Conservation (phyloP, 108 stramenopile species). For the Parietichytrium sp. region DNA sequence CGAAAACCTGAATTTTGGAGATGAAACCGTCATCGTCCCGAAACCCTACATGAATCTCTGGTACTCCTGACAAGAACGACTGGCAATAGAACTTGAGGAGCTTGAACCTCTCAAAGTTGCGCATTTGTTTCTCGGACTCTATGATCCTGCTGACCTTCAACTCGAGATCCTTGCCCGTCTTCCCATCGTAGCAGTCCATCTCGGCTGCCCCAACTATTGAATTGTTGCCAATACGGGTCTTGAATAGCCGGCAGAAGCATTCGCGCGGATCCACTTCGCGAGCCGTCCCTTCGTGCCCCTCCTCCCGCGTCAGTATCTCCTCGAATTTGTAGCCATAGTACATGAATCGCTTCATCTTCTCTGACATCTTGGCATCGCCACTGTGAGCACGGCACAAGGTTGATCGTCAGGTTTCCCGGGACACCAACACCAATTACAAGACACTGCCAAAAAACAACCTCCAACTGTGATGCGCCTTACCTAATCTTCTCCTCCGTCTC, state of each 20-base stretch:
- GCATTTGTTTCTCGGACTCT: background rate
- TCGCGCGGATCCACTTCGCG: conserved; percentile 2
- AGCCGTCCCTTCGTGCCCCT: background rate
- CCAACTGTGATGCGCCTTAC: background rate
- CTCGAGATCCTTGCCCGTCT: background rate
- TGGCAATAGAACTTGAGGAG: conserved; percentile 33
- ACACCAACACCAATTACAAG: no score
- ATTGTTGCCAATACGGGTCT: background rate
- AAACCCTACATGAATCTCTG: conserved; percentile 1
- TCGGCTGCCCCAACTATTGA: background rate
- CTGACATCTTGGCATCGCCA: no score
- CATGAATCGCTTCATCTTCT: conserved; percentile 2
- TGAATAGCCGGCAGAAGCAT: conserved; percentile 3
- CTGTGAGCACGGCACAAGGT: no score
- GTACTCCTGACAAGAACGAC: background rate
- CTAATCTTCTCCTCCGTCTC: background rate
- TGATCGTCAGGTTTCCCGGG: no score
- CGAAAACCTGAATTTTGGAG: background rate
- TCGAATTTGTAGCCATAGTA: conserved; percentile 41
- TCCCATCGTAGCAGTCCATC: conserved; percentile 31
- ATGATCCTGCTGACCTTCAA: background rate
- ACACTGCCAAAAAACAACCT: no score
- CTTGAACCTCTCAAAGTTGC: conserved; percentile 40
- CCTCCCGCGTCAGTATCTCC: conserved; percentile 5
- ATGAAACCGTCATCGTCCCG: background rate